Conservation (phyloP, 2,329 filamentous ascomycete genomes). For the Sarocladium oryzae region DNA sequence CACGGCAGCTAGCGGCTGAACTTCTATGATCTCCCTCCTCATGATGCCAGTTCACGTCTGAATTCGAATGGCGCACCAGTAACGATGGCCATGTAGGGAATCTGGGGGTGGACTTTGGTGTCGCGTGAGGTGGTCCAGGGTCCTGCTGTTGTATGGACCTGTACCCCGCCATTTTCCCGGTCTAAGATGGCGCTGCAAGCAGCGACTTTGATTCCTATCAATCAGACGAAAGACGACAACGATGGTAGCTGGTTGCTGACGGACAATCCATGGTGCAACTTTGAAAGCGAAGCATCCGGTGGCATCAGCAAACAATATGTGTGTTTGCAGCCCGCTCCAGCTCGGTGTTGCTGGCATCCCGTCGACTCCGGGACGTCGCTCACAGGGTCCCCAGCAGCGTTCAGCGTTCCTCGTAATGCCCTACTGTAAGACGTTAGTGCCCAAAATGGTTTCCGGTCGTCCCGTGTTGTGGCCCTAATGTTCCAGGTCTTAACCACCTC, state of each 20-base stretch:
- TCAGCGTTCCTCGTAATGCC: too few relatives aligned
- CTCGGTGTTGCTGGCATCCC: too few relatives aligned
- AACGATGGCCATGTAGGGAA: background rate
- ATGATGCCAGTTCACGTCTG: background rate
- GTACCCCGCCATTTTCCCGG: background rate
- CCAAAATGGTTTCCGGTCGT: background rate
- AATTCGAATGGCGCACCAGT: background rate
- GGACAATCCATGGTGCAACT: background rate
- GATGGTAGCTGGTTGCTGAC: background rate
- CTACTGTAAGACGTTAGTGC: background rate
- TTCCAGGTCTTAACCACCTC: too few relatives aligned
- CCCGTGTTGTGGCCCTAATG: too few relatives aligned
- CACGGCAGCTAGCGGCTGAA: too few relatives aligned
- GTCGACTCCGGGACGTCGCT: background rate
- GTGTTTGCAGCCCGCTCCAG: too few relatives aligned
- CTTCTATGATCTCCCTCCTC: background rate
- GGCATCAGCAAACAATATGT: background rate
- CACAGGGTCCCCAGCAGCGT: too few relatives aligned
- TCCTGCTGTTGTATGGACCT: background rate
- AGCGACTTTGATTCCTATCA: too few relatives aligned
- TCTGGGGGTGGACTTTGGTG: background rate
- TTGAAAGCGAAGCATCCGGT: background rate
- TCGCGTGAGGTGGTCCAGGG: background rate
- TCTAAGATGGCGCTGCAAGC: background rate
- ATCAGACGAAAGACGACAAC: background rate